Percentiles rank a stretch among this genome's conserved stretches.
phyloP scores from a whole-genome alignment of 352 stramenopile species.

The Pythium apleroticum region DNA sequence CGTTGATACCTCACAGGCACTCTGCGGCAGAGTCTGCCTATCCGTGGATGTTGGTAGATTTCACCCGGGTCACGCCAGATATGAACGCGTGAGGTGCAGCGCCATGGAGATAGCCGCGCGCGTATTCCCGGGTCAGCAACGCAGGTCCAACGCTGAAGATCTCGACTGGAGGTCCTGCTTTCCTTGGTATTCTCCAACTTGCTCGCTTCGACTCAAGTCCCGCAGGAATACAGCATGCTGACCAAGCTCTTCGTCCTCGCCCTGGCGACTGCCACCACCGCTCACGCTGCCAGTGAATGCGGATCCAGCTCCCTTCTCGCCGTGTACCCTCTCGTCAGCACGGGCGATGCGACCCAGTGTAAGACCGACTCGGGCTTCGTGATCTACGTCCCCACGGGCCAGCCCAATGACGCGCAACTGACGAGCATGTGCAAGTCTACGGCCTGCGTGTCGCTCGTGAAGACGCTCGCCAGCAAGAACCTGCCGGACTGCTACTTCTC shows the following conservation, averaged over 20 bases:
- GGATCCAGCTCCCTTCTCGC: not conserved
- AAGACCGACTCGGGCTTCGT: constrained; percentile 34
- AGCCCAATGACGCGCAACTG: constrained; percentile 30
- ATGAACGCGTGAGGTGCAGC: too few relatives aligned
- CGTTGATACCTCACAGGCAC: too few relatives aligned
- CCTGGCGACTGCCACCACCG: not conserved
- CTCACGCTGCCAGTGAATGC: not conserved
- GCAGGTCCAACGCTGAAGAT: too few relatives aligned
- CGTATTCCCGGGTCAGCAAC: too few relatives aligned
- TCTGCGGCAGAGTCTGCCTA: too few relatives aligned
- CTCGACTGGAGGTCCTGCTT: not conserved
- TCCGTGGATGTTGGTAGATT: too few relatives aligned
- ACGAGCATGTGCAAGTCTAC: constrained; percentile 29
- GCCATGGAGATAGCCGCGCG: too few relatives aligned
- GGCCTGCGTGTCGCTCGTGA: constrained; percentile 15
- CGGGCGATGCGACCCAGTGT: constrained; percentile 5
- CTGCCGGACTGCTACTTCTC: not conserved
- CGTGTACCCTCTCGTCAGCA: constrained; percentile 2
- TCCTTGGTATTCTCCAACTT: not conserved
- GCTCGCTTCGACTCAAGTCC: not conserved
- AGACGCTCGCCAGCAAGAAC: not conserved
- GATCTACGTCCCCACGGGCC: constrained; percentile 27
- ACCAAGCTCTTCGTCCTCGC: not conserved
- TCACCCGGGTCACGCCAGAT: too few relatives aligned
- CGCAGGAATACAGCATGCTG: not conserved